A percentile compares a stretch with the other conserved stretches of the same genome.
These are phyloP conservation scores for Blastobotrys arbuscula DNA, from an alignment of 1,139 yeast genomes.

Conservation along the genomic window DNA sequence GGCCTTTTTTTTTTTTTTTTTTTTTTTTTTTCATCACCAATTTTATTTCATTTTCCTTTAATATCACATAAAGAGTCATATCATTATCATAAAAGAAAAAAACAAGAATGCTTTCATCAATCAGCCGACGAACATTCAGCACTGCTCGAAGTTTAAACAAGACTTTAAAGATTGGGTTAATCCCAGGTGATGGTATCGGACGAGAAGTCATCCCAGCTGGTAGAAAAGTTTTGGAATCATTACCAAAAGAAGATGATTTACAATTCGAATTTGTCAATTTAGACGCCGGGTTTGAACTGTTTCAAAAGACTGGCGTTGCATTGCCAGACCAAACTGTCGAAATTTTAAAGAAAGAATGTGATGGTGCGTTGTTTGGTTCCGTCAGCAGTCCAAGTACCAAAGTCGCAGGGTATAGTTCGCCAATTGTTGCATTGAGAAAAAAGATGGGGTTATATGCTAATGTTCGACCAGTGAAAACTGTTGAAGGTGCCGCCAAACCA, in stretches of 20 bases:
- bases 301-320: slow-evolving; percentile 90
- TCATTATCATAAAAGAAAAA: neutral
- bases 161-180: slow-evolving; percentile 43
- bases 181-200: slow-evolving; percentile 98
- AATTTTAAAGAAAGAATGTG: slow-evolving; percentile 73
- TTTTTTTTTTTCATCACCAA: neutral
- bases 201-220: slow-evolving; percentile 97
- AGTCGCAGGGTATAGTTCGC: slow-evolving; percentile 95
- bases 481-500: slow-evolving; percentile 73
- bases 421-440: slow-evolving; percentile 95
- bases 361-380: slow-evolving; percentile 97
- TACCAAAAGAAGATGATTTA: slow-evolving; percentile 69
- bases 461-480: slow-evolving; percentile 95
- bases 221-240: slow-evolving; percentile 70
- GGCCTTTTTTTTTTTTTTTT: neutral
- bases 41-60: neutral
- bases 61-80: neutral
- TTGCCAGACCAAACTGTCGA: slow-evolving; percentile 89
- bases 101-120: neutral
- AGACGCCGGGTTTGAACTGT: slow-evolving; percentile 91
- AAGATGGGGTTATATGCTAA: slow-evolving; percentile 92
- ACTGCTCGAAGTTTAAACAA: slow-evolving; percentile 1
- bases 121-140: slow-evolving; percentile 3
- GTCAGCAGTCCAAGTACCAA: slow-evolving; percentile 89
- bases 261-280: slow-evolving; percentile 79